phyloP scores from a whole-genome alignment of 768 basidiomycete genomes.

The Chalciporus chontae region DNA sequence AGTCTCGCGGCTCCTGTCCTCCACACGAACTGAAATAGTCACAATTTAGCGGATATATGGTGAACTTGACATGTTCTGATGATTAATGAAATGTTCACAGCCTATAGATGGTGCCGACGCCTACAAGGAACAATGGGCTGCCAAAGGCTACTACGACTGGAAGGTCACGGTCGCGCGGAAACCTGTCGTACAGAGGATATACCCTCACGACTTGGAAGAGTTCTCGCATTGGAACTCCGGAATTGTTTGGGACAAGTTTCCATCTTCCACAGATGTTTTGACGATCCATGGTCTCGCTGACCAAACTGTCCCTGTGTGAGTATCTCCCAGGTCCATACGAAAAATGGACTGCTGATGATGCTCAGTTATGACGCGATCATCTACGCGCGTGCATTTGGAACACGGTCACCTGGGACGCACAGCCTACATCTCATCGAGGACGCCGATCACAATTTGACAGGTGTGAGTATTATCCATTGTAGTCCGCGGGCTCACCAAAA shows the following conservation, averaged over 20 bases:
- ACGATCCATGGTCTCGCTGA: constrained; percentile 77
- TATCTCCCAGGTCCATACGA: constrained; percentile 7
- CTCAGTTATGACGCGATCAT: constrained; percentile 68
- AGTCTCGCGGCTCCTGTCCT: constrained; percentile 7
- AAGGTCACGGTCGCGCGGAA: constrained; percentile 65
- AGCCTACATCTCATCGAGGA: constrained; percentile 66
- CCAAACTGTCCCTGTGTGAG: constrained; percentile 65
- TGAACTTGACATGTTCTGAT: constrained; percentile 3
- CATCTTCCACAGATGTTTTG: constrained; percentile 59
- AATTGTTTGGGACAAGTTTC: constrained; percentile 67
- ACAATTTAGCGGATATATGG: constrained; percentile 26
- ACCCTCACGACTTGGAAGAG: constrained; percentile 54
- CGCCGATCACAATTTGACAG: constrained; percentile 78
- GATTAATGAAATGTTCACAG: constrained; percentile 1
- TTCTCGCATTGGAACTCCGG: constrained; percentile 67
- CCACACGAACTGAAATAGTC: constrained; percentile 3
- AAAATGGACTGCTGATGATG: not conserved
- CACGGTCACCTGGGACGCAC: constrained; percentile 63
- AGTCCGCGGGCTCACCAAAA: not conserved
- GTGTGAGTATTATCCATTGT: constrained; percentile 32
- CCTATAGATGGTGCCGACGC: constrained; percentile 18
- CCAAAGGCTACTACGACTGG: constrained; percentile 61
- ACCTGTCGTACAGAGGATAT: constrained; percentile 47
- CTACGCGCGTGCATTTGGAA: constrained; percentile 58
- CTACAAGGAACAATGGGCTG: constrained; percentile 50